Evolutionary conservation across 352 stramenopile genomes (phyloP).

Genomic region (Paralagenidium karlingii): DNA sequence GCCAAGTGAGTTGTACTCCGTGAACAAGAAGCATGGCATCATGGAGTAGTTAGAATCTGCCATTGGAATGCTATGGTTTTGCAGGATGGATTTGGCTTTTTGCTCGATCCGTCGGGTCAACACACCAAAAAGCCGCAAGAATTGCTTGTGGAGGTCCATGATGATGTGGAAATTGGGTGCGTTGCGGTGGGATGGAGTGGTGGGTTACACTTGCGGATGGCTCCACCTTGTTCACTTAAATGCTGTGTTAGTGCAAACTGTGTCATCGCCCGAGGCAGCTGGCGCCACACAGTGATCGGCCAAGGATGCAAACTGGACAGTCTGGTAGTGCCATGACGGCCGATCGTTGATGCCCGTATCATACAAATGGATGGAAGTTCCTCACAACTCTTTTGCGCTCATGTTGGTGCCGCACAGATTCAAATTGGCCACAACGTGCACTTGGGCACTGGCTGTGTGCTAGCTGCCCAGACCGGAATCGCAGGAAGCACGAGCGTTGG

Average conservation of each 20-base stretch:
- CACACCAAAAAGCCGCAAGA: constrained; percentile 78
- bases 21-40: not conserved
- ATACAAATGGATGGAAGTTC: not conserved
- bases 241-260: constrained; percentile 37
- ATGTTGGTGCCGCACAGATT: constrained; percentile 22
- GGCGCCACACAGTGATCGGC: constrained; percentile 66
- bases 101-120: constrained; percentile 32
- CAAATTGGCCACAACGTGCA: constrained; percentile 83
- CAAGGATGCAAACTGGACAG: constrained; percentile 76
- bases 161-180: constrained; percentile 77
- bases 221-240: too few species aligned
- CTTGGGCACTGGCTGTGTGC: constrained; percentile 50
- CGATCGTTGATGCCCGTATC: not conserved
- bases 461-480: constrained; percentile 73
- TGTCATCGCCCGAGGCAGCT: constrained; percentile 74
- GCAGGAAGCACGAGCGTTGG: constrained; percentile 69
- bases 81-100: constrained; percentile 74
- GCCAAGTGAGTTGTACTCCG: constrained; percentile 17
- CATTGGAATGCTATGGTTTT: not conserved
- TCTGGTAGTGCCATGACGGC: too few species aligned
- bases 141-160: constrained; percentile 57
- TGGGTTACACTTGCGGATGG: too few species aligned
- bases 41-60: not conserved
- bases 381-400: not conserved
- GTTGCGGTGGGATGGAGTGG: too few species aligned